Evolutionary conservation across 2,329 filamentous ascomycete genomes (phyloP).

Genomic region (Fusarium scirpi): DNA sequence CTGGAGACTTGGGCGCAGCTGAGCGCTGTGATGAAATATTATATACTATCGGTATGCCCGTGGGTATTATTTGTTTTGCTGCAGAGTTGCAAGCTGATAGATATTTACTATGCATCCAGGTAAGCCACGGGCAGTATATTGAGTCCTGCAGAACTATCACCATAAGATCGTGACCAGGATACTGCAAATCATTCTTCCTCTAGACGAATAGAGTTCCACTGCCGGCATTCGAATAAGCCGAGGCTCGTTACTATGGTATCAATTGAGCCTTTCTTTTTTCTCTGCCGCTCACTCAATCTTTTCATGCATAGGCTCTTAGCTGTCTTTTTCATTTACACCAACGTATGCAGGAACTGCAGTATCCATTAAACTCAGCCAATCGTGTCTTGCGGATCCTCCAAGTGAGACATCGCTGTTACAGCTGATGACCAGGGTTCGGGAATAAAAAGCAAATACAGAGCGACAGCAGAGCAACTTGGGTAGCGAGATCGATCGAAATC

Average conservation of each 20-base stretch:
- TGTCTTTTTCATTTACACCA: neutral
- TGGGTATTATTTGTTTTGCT: neutral
- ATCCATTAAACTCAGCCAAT: neutral
- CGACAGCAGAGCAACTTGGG: neutral
- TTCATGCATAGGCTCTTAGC: neutral
- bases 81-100: neutral
- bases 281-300: neutral
- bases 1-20: neutral
- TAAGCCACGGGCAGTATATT: neutral
- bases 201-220: neutral
- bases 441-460: constrained; percentile 10
- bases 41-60: neutral
- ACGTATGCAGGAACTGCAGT: neutral
- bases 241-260: neutral
- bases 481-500: constrained; percentile 11
- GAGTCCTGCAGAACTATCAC: neutral
- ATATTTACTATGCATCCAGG: neutral
- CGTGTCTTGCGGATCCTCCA: neutral
- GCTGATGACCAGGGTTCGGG: constrained; percentile 1
- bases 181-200: neutral
- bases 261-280: constrained; percentile 3
- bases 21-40: neutral
- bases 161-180: neutral
- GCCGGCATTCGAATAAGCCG: neutral
- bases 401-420: constrained; percentile 3